Conservation (phyloP, 2,329 filamentous ascomycete genomes). For the Juglanconis sp. region DNA sequence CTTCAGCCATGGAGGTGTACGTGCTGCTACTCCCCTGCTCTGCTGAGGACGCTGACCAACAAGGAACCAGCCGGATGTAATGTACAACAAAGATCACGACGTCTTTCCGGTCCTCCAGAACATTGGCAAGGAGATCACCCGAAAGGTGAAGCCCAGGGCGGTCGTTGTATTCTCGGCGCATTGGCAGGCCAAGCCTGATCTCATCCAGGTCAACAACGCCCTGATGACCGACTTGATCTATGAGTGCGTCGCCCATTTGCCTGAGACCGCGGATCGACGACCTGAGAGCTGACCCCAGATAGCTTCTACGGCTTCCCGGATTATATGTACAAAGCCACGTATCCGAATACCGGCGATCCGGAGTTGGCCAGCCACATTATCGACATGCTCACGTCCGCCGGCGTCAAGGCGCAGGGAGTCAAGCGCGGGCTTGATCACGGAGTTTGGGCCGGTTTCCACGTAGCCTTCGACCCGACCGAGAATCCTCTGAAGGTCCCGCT, state of each 20-base stretch:
- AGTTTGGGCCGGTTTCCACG: constrained; percentile 67
- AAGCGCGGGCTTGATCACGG: constrained; percentile 71
- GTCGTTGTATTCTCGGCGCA: constrained; percentile 76
- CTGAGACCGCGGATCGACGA: background rate
- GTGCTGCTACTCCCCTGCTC: constrained; percentile 17
- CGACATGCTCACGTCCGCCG: constrained; percentile 48
- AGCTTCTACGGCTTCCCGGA: constrained; percentile 67
- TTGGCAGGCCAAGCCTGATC: constrained; percentile 60
- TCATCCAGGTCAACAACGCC: constrained; percentile 63
- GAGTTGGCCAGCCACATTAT: constrained; percentile 59
- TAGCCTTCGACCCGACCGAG: constrained; percentile 57
- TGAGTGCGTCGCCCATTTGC: constrained; percentile 36
- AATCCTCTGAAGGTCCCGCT: constrained; percentile 66
- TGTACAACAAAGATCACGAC: constrained; percentile 66
- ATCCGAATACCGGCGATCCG: constrained; percentile 60
- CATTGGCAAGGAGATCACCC: constrained; percentile 68
- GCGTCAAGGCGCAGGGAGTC: constrained; percentile 57
- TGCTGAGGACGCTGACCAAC: background rate
- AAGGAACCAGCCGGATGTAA: constrained; percentile 53
- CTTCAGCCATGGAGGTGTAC: constrained; percentile 49
- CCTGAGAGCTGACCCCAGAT: constrained; percentile 25
- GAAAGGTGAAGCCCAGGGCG: constrained; percentile 66
- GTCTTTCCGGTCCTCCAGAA: constrained; percentile 61
- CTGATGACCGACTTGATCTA: constrained; percentile 66
- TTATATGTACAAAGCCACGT: constrained; percentile 66